phyloP scores from a whole-genome alignment of 2,329 filamentous ascomycete species.

The Colletotrichum spaethianum region DNA sequence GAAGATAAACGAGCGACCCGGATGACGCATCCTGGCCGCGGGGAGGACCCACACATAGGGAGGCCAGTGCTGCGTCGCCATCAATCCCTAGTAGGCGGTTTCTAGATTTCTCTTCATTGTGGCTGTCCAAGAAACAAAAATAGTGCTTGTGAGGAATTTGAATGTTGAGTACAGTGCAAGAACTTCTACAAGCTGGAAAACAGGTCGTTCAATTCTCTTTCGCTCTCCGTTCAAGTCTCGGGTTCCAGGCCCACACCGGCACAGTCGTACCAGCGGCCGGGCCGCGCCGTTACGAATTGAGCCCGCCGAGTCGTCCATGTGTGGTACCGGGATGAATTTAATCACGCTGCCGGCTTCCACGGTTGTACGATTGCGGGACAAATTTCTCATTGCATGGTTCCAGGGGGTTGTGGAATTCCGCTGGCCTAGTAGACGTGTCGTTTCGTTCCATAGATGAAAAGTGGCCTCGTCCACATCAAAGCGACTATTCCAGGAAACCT shows the following conservation, averaged over 20 bases:
- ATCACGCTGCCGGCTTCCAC: neutral
- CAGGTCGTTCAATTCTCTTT: neutral
- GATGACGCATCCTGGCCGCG: conserved; percentile 16
- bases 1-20: conserved; percentile 9
- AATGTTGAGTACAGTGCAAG: neutral
- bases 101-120: neutral
- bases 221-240: neutral
- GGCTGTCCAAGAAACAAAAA: neutral
- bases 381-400: neutral
- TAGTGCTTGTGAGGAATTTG: neutral
- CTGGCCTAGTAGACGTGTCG: neutral
- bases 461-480: too few relatives aligned
- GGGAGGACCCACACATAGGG: conserved; percentile 5
- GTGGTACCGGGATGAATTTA: neutral
- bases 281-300: neutral
- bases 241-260: neutral
- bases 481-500: neutral
- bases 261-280: neutral
- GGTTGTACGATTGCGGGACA: neutral
- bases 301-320: neutral
- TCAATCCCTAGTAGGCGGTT: neutral
- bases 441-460: neutral
- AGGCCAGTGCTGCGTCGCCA: neutral
- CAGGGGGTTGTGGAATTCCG: neutral
- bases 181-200: neutral